phyloP scores from a whole-genome alignment of 495 filamentous ascomycete species.

The Evernia prunastri region DNA sequence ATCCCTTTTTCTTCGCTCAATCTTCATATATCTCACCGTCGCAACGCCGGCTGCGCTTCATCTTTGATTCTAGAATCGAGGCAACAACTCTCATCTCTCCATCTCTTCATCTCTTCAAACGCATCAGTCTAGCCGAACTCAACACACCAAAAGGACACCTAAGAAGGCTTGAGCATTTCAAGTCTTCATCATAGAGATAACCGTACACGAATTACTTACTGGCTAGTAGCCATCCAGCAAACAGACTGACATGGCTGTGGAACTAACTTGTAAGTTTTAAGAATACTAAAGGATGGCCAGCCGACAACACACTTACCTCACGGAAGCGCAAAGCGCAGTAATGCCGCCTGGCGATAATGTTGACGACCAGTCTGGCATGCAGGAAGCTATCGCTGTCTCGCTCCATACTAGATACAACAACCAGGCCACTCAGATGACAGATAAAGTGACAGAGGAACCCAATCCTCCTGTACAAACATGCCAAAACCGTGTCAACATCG shows the following conservation, averaged over 20 bases:
- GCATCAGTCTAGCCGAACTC: neutral
- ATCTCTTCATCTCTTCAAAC: neutral
- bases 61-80: neutral
- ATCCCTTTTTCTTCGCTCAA: neutral
- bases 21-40: neutral
- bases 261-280: neutral
- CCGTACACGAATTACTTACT: neutral
- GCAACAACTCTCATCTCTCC: neutral
- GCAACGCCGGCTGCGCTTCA: neutral
- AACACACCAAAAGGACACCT: neutral
- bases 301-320: neutral
- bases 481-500: slow-evolving; percentile 13
- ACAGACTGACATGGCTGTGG: neutral
- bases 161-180: neutral
- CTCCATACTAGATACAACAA: neutral
- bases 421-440: neutral
- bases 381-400: neutral
- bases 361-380: neutral
- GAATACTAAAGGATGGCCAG: neutral
- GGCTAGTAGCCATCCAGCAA: neutral
- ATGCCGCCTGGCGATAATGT: neutral
- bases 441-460: neutral
- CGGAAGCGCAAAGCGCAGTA: neutral
- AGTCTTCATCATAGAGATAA: too few species aligned
- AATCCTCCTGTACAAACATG: neutral